Evolutionary conservation across 495 filamentous ascomycete genomes (phyloP), one percentile per base, ranked within the genome.

Genomic region (Parachaetomium inaequale): DNA sequence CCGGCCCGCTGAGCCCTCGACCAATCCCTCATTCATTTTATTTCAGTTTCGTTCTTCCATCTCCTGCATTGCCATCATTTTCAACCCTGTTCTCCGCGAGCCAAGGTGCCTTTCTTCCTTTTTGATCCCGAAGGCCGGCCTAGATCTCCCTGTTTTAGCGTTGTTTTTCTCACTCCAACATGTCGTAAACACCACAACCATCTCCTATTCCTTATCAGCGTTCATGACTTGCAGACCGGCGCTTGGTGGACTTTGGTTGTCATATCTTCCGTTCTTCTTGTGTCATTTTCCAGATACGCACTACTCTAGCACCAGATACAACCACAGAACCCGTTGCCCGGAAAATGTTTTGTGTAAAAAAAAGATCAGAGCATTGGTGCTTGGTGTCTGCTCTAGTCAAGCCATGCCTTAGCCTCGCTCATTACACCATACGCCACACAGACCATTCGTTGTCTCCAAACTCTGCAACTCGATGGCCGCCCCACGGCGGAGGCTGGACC

Each of bases 351-450:
- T 40, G 31, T 32, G 40, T 15, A 43, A 42, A 21, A 19, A 5
- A 43, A 43, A 7, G 40, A 19, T 43, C 29, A 19, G 2, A 12
- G 12, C 38, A 28, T 40, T 12, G 26, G 59, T 55, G 56, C 43
- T n/a, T 43, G 29, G 23, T 46, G 32, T 42, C 15, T 26, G 42
- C 31, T 51, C 60, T 55, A 50, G 5, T 14, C 31, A 10, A 43
- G 7, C 34, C 34, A 52, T 42, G 25, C 19, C 47, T 11, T 32
- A 14, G 23, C 14, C 17, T 42, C 34, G 49, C 46, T 60, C 49
- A 60, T 43, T 59, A 52, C 49, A 60, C 58, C 58, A 23, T 43
- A 60, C 23, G 32, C 46, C 58, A 5, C 47, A 43, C 34, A 29
- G 58, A 43, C 34, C 32, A 3, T 42, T 19, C 31, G 4, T 25